Base-by-base conservation (phyloP, 2,329 filamentous ascomycete genomes). In the Acephala macrosclerotiorum region DNA sequence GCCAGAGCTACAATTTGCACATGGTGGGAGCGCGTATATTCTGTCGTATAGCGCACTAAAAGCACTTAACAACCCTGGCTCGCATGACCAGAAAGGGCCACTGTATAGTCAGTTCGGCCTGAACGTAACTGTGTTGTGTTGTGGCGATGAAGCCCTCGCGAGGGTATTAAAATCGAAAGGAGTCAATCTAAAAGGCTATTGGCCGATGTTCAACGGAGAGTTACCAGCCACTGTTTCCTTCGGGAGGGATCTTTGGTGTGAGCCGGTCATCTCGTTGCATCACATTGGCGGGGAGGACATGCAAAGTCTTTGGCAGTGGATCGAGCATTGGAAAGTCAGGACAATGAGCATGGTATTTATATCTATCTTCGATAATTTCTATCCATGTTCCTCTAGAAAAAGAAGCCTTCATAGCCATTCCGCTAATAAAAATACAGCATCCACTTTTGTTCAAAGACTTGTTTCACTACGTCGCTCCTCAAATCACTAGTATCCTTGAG, bases 191-290 rank as follows among this genome's bases (percentile, higher is more conserved):
- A 68, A 66, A 42, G 63, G 60, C 6, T 68, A 64, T 35, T 66
- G 66, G 66, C 68, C 68, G 20, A 64, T 67, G 66, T 63, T 66
- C 51, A 70, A 66, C 45, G 68, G 68, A 18, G 68, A 70, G 36
- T 29, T 59, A 36, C 63, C 63, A 35, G 42, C 55, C 3, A 68
- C 60, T 25, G 26, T 65, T 11, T 38, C 63, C 4, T 70, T 65
- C 56, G 66, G 61, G 26, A 42, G 40, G 3, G 61, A 66, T 26
- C 61, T 58, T n/a, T 70, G 68, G 68, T 70, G 66, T 59, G 59
- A 68, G 29, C 68, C 68, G 26, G 61, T 68, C 9, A 63, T 70
- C 18, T 63, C 66, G 29, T 47, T 70, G 22, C 68, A 68, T 57
- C 68, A 70, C 29, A 56, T 70, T 20, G 33, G 40, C 40, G 61